These are phyloP conservation scores for Stagonosporopsis chrysanthemi DNA, from an alignment of 2,329 filamentous ascomycete species.

Conservation along the genomic window DNA sequence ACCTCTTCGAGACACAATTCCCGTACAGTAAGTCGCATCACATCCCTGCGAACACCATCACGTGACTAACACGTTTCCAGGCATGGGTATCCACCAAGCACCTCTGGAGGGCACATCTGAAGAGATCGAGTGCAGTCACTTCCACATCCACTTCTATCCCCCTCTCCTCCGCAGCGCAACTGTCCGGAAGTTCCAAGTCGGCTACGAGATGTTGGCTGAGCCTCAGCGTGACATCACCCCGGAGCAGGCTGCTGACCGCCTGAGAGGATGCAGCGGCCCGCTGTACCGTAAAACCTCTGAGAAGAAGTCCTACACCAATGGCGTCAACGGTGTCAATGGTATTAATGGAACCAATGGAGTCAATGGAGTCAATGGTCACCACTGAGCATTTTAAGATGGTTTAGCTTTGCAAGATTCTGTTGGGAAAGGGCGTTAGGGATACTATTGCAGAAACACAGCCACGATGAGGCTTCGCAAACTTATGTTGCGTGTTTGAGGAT, in stretches of 20 bases:
- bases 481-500: slow-evolving; percentile 2
- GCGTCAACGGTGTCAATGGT: slow-evolving; percentile 29
- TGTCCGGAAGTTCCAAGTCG: slow-evolving; percentile 94
- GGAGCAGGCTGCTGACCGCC: slow-evolving; percentile 84
- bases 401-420: not conserved
- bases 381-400: slow-evolving; percentile 3
- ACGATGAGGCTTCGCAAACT: not conserved
- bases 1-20: slow-evolving; percentile 95
- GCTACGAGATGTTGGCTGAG: slow-evolving; percentile 95
- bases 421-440: slow-evolving; percentile 9
- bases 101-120: slow-evolving; percentile 82
- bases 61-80: slow-evolving; percentile 48
- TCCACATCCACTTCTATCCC: slow-evolving; percentile 98
- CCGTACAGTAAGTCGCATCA: slow-evolving; percentile 76
- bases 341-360: slow-evolving; percentile 20
- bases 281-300: slow-evolving; percentile 74
- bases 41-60: not conserved
- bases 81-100: slow-evolving; percentile 95
- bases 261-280: slow-evolving; percentile 79
- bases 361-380: slow-evolving; percentile 27
- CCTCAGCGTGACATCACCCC: slow-evolving; percentile 98
- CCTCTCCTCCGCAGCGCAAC: slow-evolving; percentile 90
- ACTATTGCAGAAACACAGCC: not conserved
- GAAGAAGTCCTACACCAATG: slow-evolving; percentile 10
- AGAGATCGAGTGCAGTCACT: slow-evolving; percentile 85